Base-by-base conservation (phyloP, 257 asterid genomes). In the Voacanga thouarsii region DNA sequence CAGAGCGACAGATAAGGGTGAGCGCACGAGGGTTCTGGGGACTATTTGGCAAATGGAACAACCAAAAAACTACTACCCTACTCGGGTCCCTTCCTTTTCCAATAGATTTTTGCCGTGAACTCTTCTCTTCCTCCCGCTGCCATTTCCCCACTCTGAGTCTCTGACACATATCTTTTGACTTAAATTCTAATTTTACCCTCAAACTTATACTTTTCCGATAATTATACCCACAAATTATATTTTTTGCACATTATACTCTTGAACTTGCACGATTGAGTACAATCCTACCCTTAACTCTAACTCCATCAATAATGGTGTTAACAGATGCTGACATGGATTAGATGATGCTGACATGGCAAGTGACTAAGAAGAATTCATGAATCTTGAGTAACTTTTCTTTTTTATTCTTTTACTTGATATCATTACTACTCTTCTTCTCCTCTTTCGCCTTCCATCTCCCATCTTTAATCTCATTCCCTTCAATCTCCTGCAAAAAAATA, bases 11-110 rank as follows among this genome's bases (percentile, higher is more conserved):
- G 68, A 72, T 64, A 73, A 77, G 85, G 85, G 71, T 64, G 77
- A 56, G 76, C 80, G 85, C 89, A 83, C 90, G 87, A 84, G 89
- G 87, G 69, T 50, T 80, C 82, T 80, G 89, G 77, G 61, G 10
- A 6, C 50, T 44, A 67, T 33, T 67, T 71, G 71, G 78, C 43
- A 45, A 39, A 33, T 80, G 82, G 51, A 77, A 75, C 75, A 83
- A 82, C 85, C 75, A 55, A 80, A 84, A 84, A 88, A 84, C 83
- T 60, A 4, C 23, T 41, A 24, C 45, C 12, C 16, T 71, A 43
- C n/a, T 67, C 39, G 50, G 47, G 41, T 47, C 73, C 74, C 61
- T 33, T 55, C 24, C 19, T 24, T 55, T 55, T 55, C 61, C 61
- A 55, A 21, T 28, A 63, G 87, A 77, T 81, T 78, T 75, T 45